Conservation (phyloP, 1,139 yeast species). For the Hanseniaspora gamundiae region DNA sequence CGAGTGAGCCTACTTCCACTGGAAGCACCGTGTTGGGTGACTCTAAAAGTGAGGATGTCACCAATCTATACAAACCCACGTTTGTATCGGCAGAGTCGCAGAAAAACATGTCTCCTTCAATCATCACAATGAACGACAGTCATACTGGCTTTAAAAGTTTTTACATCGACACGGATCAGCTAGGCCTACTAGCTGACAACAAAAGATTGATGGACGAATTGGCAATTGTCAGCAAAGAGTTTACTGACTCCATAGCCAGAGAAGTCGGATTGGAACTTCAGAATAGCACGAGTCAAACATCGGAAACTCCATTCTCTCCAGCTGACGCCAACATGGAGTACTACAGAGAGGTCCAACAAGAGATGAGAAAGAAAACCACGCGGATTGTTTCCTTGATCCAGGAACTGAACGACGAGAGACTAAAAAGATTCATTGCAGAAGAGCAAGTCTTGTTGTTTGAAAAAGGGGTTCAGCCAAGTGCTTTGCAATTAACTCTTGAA, state of each 20-base stretch:
- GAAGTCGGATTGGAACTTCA: constrained; percentile 47
- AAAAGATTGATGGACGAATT: constrained; percentile 48
- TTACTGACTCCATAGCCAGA: constrained; percentile 58
- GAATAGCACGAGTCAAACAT: constrained; percentile 3
- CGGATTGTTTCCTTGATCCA: constrained; percentile 42
- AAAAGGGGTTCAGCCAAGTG: constrained; percentile 40
- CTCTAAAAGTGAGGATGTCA: background rate
- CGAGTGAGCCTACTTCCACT: background rate
- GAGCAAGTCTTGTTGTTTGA: constrained; percentile 51
- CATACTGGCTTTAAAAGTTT: constrained; percentile 14
- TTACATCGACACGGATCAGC: constrained; percentile 43
- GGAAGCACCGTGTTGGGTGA: background rate
- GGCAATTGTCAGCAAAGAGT: constrained; percentile 55
- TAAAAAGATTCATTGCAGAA: constrained; percentile 55
- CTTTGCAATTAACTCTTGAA: constrained; percentile 44
- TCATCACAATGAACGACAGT: background rate
- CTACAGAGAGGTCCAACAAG: constrained; percentile 19
- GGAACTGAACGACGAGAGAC: constrained; percentile 50
- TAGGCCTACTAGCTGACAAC: constrained; percentile 50
- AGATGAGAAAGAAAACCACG: constrained; percentile 33
- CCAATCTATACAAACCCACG: background rate
- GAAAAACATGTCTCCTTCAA: background rate
- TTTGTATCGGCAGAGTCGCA: background rate
- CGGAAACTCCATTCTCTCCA: constrained; percentile 7
- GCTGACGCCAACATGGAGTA: background rate